Evolutionary conservation across 78 protist genomes (phyloP), one percentile per base, ranked within the genome.

Genomic region (Dictyostelium brefeldianum): DNA sequence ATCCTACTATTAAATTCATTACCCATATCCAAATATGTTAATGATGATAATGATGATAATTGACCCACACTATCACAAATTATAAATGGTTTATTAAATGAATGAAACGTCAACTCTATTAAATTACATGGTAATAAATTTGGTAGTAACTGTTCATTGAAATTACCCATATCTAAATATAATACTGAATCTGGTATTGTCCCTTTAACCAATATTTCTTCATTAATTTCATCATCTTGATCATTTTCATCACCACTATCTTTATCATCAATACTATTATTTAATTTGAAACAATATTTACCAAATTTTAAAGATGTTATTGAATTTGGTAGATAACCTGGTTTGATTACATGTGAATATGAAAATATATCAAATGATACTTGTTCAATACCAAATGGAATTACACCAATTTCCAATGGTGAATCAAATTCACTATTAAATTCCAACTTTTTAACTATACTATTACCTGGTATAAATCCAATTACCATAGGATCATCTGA

Each of bases 111-210:
- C 17, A 67, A 29, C 17, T 67, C 75, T 31, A 4, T 15, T 11
- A 67, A 15, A 29, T 43, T 29, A 67, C 31, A 6, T 67, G 75
- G 75, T 67, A 67, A 15, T 67, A 47, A 67, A 67, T 67, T 17
- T 67, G 75, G 75, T 67, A 67, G 7, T 29, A 67, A 15, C 5
- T 3, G 29, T 15, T 10, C 7, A 17, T 67, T 31, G 31, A 67
- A 67, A 67, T 67, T 67, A 17, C 75, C 75, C 75, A 67, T 67
- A 67, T 67, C 22, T 29, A 67, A 67, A 27, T 12, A 31, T 15
- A 41, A 15, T 29, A 67, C 17, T 14, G 75, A 67, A 31, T 67
- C 43, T 10, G 75, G 75, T 67, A 67, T 67, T 12, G 75, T 29
- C 15, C 25, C 25, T 10, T 8, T 67, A 12, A 31, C 36, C 31